These are phyloP conservation scores for Ustilago trichophora DNA, from an alignment of 1,284 basidiomycete species.

Conservation along the genomic window DNA sequence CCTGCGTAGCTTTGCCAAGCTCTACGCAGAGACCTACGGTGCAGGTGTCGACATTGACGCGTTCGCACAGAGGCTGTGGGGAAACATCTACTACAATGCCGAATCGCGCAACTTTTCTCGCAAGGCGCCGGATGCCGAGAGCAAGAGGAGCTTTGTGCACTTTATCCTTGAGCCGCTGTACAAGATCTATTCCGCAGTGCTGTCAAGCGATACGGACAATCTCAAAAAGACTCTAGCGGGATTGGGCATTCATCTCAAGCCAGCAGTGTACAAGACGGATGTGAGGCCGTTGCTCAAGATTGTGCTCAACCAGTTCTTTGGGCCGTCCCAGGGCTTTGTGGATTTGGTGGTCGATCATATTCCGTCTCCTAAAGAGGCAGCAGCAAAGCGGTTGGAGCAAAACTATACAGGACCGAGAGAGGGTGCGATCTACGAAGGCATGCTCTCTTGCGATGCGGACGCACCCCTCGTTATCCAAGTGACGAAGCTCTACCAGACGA, in stretches of 20 bases:
- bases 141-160: conserved; percentile 88
- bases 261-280: conserved; percentile 97
- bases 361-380: conserved; percentile 80
- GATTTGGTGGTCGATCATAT: conserved; percentile 91
- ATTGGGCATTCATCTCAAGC: conserved; percentile 87
- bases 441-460: conserved; percentile 83
- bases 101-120: conserved; percentile 86
- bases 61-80: conserved; percentile 91
- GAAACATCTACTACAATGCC: conserved; percentile 92
- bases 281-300: conserved; percentile 92
- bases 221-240: conserved; percentile 80
- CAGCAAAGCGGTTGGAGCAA: conserved; percentile 75
- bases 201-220: conserved; percentile 87
- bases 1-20: conserved; percentile 88
- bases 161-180: conserved; percentile 97
- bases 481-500: conserved; percentile 92
- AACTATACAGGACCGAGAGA: conserved; percentile 47
- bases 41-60: conserved; percentile 70
- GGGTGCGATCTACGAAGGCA: conserved; percentile 71
- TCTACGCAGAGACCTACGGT: conserved; percentile 89
- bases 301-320: conserved; percentile 94
- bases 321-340: conserved; percentile 80
- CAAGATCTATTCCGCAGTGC: conserved; percentile 92
- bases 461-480: conserved; percentile 92
- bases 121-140: conserved; percentile 83